Evolutionary conservation across 495 filamentous ascomycete species (phyloP).

Genomic region (Aspergillus steynii): DNA sequence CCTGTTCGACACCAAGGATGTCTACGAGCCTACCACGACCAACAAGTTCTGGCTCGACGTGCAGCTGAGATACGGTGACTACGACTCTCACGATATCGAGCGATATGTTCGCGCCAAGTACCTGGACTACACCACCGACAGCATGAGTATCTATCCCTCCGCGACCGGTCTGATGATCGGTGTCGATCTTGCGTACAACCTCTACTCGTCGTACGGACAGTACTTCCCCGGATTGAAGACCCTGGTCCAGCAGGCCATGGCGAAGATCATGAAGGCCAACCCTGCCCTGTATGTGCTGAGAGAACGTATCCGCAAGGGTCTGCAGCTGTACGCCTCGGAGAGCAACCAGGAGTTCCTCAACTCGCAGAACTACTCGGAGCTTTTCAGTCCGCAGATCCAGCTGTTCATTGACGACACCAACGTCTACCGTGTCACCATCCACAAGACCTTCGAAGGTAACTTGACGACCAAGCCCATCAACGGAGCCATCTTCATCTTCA

Average conservation of each 20-base stretch:
- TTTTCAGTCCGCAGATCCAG: conserved; percentile 99
- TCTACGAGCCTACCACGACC: conserved; percentile 90
- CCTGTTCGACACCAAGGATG: conserved; percentile 94
- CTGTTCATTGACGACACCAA: conserved; percentile 99
- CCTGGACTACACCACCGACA: conserved; percentile 97
- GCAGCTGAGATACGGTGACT: conserved; percentile 96
- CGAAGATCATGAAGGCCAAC: conserved; percentile 99
- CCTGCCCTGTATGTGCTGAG: conserved; percentile 94
- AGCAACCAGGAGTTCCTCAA: conserved; percentile 99
- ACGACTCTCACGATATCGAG: conserved; percentile 99
- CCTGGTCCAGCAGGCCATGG: conserved; percentile 97
- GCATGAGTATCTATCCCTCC: conserved; percentile 98
- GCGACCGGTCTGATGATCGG: conserved; percentile 98
- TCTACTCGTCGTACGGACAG: conserved; percentile 96
- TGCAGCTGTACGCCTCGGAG: conserved; percentile 97
- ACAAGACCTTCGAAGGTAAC: conserved; percentile 99
- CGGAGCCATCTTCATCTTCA: conserved; percentile 99
- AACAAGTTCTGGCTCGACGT: conserved; percentile 99
- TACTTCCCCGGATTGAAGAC: conserved; percentile 98
- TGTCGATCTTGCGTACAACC: conserved; percentile 96
- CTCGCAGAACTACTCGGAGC: conserved; percentile 98
- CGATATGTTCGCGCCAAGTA: conserved; percentile 98
- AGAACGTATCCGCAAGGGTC: conserved; percentile 97
- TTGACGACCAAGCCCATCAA: conserved; percentile 99
- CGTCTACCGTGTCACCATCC: conserved; percentile 98